A percentile compares a stretch with the other conserved stretches of the same genome.
Evolutionary conservation across 2,329 filamentous ascomycete genomes (phyloP).

Genomic region (Xylaria sp.): DNA sequence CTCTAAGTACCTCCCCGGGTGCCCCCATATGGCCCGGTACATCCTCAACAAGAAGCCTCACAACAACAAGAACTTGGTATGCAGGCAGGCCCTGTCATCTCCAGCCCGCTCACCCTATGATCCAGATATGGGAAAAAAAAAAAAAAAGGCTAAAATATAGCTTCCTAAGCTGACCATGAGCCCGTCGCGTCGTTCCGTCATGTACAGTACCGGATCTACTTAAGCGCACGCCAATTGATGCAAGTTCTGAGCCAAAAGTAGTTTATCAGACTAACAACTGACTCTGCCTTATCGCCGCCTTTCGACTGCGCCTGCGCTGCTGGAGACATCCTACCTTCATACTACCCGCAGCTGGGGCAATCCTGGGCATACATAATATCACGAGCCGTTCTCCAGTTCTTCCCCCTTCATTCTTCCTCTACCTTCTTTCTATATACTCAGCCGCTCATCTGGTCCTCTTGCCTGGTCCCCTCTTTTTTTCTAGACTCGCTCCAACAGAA

Average conservation of each 20-base stretch:
- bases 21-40: too few species aligned
- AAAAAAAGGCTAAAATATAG: neutral
- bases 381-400: constrained; percentile 13
- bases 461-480: neutral
- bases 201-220: too few species aligned
- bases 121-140: neutral
- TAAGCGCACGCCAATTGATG: too few species aligned
- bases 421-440: constrained; percentile 1
- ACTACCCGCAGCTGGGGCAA: neutral
- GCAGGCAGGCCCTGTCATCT: constrained; percentile 1
- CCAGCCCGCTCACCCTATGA: neutral
- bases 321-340: neutral
- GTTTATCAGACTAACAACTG: too few species aligned
- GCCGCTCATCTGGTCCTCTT: neutral
- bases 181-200: neutral
- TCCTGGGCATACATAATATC: neutral
- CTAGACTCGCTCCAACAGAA: neutral
- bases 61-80: neutral
- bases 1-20: neutral
- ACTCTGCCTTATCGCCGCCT: neutral
- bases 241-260: too few species aligned
- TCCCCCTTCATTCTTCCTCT: constrained; percentile 6
- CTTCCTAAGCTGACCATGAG: neutral
- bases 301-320: neutral
- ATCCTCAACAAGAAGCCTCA: neutral